These are phyloP conservation scores for Aaosphaeria pasadenensis DNA, from an alignment of 2,329 filamentous ascomycete species.

Conservation along the genomic window DNA sequence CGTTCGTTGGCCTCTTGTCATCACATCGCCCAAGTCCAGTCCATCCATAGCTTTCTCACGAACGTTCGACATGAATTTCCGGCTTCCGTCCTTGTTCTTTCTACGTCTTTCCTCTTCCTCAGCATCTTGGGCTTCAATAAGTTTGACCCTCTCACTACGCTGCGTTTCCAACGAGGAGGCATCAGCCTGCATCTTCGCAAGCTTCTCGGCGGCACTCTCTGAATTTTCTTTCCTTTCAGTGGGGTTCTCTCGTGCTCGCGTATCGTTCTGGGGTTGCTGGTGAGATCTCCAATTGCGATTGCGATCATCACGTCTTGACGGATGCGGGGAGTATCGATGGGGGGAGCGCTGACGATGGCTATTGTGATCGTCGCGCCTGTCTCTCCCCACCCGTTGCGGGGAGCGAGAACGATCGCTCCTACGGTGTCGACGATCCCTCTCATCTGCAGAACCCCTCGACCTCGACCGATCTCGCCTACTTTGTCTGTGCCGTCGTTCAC, in stretches of 20 bases:
- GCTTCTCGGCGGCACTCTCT: slow-evolving; percentile 23
- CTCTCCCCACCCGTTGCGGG: slow-evolving; percentile 7
- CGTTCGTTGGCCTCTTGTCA: slow-evolving; percentile 23
- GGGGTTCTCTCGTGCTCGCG: not conserved
- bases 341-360: slow-evolving; percentile 13
- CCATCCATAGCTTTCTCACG: slow-evolving; percentile 19
- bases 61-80: slow-evolving; percentile 20
- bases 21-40: slow-evolving; percentile 25
- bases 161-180: slow-evolving; percentile 30
- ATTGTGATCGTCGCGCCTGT: slow-evolving; percentile 7
- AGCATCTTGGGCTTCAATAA: slow-evolving; percentile 28
- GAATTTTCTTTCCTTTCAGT: not conserved
- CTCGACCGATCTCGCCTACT: slow-evolving; percentile 18
- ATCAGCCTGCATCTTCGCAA: slow-evolving; percentile 34
- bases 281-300: not conserved
- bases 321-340: not conserved
- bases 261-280: not conserved
- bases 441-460: slow-evolving; percentile 5
- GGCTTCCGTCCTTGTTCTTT: slow-evolving; percentile 20
- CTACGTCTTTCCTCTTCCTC: slow-evolving; percentile 27
- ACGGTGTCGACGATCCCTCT: slow-evolving; percentile 4
- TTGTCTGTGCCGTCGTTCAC: slow-evolving; percentile 4
- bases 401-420: slow-evolving; percentile 11
- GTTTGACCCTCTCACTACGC: slow-evolving; percentile 30
- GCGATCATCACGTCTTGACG: not conserved